Base-by-base conservation (phyloP, 495 filamentous ascomycete genomes). In the Hypoxylon intermedium region DNA sequence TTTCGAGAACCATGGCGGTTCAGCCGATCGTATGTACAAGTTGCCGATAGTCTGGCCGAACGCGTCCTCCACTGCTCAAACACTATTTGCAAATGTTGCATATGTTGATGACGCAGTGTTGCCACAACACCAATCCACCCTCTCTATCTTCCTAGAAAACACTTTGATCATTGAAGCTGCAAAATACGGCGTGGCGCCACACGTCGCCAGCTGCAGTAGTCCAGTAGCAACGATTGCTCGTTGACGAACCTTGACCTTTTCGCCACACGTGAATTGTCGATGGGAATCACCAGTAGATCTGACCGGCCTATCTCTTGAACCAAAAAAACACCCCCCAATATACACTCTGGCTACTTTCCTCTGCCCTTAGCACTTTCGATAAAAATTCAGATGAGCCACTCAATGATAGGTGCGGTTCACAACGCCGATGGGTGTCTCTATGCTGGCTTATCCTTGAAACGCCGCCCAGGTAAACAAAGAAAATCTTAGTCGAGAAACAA, bases 361-460 rank as follows among this genome's bases (percentile, higher is more conserved):
- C 38, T 54, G 28, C 51, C 43, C 50, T 53, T 62, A 45, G 37
- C 50, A 50, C 40, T 59, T 46, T 41, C 44, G 53, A 60, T 34
- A 56, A 67, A 67, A 64, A 44, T 30, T 54, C 66, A 63, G 33
- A 61, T 62, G 62, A 64, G 66, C 62, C 66, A 65, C 63, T 50
- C 47, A 36, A 69, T 64, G 57, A 61, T 54, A 55, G 48, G 55
- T 69, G 60, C 45, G 48, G 43, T 63, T 67, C 53, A 58, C 56
- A 68, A 71, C 68, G 63, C 68, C 68, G 66, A 58, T 67, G 65
- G 64, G 62, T 60, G 59, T 64, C 47, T 71, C 68, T 71, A 71
- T 71, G 63, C 66, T 67, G 56, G 53, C 67, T 71, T 69, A 69
- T 71, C 66, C 68, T 65, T 65, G 49, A 69, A 26, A 71, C 66